Evolutionary conservation across 805 yeast species (phyloP), one percentile per base, ranked within the genome.

Genomic region (Monosporozyma servazzii): DNA sequence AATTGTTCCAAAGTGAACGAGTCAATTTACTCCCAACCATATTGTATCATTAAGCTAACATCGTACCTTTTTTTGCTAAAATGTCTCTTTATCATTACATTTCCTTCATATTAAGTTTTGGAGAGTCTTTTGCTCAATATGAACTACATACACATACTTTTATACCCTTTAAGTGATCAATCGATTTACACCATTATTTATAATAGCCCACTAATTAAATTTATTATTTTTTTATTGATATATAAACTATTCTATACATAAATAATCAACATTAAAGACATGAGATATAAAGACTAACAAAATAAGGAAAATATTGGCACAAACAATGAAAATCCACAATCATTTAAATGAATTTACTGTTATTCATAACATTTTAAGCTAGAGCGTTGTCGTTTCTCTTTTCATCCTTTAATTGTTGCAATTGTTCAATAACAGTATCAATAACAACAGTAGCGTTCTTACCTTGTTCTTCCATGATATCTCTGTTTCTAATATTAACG

Each of bases 401-500:
- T 54, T 81, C 81, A 39, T 77, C 83, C 72, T 81, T 84, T 72
- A 93, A 80, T 42, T 66, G 72, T 59, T 71, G 64, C 72, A 93
- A 75, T 72, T 86, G 85, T 55, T 75, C 69, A 53, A 90, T 75
- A 54, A 91, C 95, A 21, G 75, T 78, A 40, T 80, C 87, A 56
- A 91, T 78, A 47, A 79, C 69, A 51, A 88, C 80, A 62, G 89
- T 85, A 50, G 84, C 96, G 61, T 83, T 84, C 85, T 91, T 93
- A 71, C 87, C 87, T 76, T 93, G 98, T 73, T 87, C 82, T 68
- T 85, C 91, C 66, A 81, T 80, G 65, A 89, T 88, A 70, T 93
- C 98, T 77, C 99, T 86, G 76, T 89, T 88, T 80, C 99, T 88
- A 60, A 93, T 86, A 69, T 93, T 93, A 60, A 93, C 99, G 59